phyloP scores from a whole-genome alignment of 495 filamentous ascomycete genomes.

The Penicillium malachiteum region DNA sequence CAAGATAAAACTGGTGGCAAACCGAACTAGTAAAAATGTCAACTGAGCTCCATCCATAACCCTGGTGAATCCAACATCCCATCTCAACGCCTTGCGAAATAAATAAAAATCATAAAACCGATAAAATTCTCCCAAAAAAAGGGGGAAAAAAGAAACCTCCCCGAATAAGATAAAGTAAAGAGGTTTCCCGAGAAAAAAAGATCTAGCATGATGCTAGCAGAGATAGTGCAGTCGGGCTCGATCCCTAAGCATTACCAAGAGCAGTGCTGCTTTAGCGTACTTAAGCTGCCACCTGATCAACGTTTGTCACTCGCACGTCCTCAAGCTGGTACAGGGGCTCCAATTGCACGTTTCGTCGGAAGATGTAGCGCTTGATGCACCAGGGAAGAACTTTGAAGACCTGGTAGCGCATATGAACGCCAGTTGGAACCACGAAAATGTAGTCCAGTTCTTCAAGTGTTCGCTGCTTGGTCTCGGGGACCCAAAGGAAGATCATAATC shows the following conservation, averaged over 20 bases:
- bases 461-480: conserved; percentile 77
- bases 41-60: too few relatives aligned
- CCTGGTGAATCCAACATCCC: too few relatives aligned
- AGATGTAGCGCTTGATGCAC: conserved; percentile 66
- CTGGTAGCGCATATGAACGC: conserved; percentile 65
- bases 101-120: too few relatives aligned
- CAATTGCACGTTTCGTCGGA: conserved; percentile 54
- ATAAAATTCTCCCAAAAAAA: too few relatives aligned
- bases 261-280: background rate
- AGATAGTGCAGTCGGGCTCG: too few relatives aligned
- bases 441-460: conserved; percentile 85
- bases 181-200: too few relatives aligned
- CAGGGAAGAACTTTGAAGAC: conserved; percentile 61
- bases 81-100: too few relatives aligned
- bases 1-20: too few relatives aligned
- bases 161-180: too few relatives aligned
- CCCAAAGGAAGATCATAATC: conserved; percentile 68
- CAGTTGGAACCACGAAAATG: conserved; percentile 71
- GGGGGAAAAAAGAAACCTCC: too few relatives aligned
- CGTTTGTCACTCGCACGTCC: conserved; percentile 13
- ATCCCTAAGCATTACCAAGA: background rate
- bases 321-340: conserved; percentile 67
- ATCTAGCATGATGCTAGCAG: too few relatives aligned
- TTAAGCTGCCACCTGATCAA: background rate
- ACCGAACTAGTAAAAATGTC: too few relatives aligned